Percentiles rank a stretch among this genome's conserved stretches.
Conservation (phyloP, 345 rosid genomes). For the Salix brachista region DNA sequence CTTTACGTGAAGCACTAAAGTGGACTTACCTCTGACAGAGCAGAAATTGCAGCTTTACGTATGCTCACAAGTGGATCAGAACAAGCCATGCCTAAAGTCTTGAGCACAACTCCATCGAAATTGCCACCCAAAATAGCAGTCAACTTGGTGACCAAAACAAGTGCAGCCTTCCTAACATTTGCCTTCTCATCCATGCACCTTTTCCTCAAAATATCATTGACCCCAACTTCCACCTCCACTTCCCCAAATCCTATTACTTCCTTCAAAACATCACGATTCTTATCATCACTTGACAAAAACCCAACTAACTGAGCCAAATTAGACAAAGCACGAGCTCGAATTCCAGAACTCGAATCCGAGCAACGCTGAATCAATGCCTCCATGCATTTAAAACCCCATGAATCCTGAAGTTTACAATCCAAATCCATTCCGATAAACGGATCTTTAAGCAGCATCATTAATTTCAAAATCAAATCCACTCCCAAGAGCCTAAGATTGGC, state of each 20-base stretch:
- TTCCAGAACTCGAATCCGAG: slow-evolving; percentile 50
- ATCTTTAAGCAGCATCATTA: slow-evolving; percentile 50
- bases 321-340: slow-evolving; percentile 78
- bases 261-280: slow-evolving; percentile 44
- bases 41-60: slow-evolving; percentile 79
- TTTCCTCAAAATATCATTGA: slow-evolving; percentile 58
- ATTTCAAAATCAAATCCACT: slow-evolving; percentile 67
- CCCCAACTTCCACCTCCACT: slow-evolving; percentile 23
- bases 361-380: slow-evolving; percentile 67
- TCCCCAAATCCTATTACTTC: slow-evolving; percentile 49
- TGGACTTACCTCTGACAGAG: slow-evolving; percentile 78
- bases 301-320: slow-evolving; percentile 79
- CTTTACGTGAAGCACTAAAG: neutral
- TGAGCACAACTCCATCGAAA: slow-evolving; percentile 62
- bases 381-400: slow-evolving; percentile 62
- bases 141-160: slow-evolving; percentile 64
- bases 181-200: slow-evolving; percentile 92
- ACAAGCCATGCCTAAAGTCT: slow-evolving; percentile 80
- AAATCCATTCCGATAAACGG: slow-evolving; percentile 32
- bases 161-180: slow-evolving; percentile 71
- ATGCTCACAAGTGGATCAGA: slow-evolving; percentile 92
- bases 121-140: slow-evolving; percentile 58
- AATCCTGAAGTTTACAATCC: slow-evolving; percentile 25
- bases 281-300: slow-evolving; percentile 42
- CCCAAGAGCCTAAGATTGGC: slow-evolving; percentile 62